Evolutionary conservation across 139 green algal genomes (phyloP), one percentile per base, ranked within the genome.

Genomic region (Asterochloris sp.): DNA sequence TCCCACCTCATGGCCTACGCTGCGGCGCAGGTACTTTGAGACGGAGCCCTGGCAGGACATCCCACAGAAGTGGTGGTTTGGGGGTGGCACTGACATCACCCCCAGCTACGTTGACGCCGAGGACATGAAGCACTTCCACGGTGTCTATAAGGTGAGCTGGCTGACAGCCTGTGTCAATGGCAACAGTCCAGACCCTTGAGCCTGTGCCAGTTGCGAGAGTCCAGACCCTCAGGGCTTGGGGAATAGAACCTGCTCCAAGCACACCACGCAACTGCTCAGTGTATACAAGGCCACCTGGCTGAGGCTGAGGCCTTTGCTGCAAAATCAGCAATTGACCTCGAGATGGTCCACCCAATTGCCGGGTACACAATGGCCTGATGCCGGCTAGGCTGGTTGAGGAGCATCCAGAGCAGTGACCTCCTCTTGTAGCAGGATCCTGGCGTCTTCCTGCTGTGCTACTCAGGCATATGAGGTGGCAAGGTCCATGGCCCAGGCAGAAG

Each of bases 61-160:
- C 74, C 96, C 90, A 21, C 91, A 85, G 73, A 96, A 98, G 86
- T 99, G 97, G 97, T 99, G 97, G 97, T 99, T 99, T 89, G 97
- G 97, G 47, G 97, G 97, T 76, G 97, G 97, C 86, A 99, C 95
- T 38, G 97, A 99, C 88, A 97, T 99, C 90, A 99, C 97, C 19
- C 97, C 97, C 27, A 91, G 73, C 69, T 99, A 98, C 86, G 74
- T 99, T 0, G 91, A 94, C 62, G 85, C 92, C 27, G 97, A 99
- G 82, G 97, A 99, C 90, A 94, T 98, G 90, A 91, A 92, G 83
- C 97, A 99, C 93, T 99, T 99, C 90, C 97, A 99, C 80, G 91
- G 93, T 63, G 91, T 85, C 0, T 97, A 97, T 91, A 98, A 98
- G 91, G 91, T 93, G 76, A 23, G 85, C 13, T 23, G 12, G 38